Evolutionary conservation across 1,284 basidiomycete genomes (phyloP), one percentile per base, ranked within the genome.

Genomic region (Apiotrichum gracile): DNA sequence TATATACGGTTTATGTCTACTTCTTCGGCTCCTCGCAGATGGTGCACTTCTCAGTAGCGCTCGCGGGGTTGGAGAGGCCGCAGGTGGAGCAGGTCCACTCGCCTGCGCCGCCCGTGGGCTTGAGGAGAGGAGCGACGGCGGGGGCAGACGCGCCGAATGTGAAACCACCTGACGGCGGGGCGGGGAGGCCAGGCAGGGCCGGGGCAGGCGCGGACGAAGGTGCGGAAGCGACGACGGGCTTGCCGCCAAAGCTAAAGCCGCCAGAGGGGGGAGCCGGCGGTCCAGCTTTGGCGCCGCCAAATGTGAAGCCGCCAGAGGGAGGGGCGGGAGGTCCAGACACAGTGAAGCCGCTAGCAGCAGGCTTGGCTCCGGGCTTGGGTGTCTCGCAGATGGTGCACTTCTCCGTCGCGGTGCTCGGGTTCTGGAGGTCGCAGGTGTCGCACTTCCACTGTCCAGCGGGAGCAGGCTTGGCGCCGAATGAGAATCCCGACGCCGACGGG

Each of bases 351-450:
- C n/a, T 25, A 19, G 49, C 26, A 3, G 52, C 38, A 27, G 54
- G n/a, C 25, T 54, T 48, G n/a, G 55, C 44, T 1, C 49, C 62
- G 33, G 66, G 69, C 24, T 73, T 67, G 0, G 78, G 76, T 3
- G 76, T 60, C 40, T 82, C 81, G 54, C 83, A 85, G 27, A 81
- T 58, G 0, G 71, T 74, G 61, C 83, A 85, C 63, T 82, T 81
- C 40, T 67, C 66, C 37, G 64, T 75, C 5, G 76, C 78, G 10
- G 66, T 68, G 12, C 67, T 74, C 5, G 78, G 69, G 60, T 82
- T 83, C 44, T 75, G 66, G 31, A 82, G 61, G 67, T 72, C 74
- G 52, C 82, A 84, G 17, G 65, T 50, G 1, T 65, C 65, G 60
- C 82, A 83, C 16, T 55, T 74, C 82, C 81, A 83, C 10, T 60